These are phyloP conservation scores for Yamadazyma sp. DNA, from an alignment of 805 yeast species.

Conservation along the genomic window DNA sequence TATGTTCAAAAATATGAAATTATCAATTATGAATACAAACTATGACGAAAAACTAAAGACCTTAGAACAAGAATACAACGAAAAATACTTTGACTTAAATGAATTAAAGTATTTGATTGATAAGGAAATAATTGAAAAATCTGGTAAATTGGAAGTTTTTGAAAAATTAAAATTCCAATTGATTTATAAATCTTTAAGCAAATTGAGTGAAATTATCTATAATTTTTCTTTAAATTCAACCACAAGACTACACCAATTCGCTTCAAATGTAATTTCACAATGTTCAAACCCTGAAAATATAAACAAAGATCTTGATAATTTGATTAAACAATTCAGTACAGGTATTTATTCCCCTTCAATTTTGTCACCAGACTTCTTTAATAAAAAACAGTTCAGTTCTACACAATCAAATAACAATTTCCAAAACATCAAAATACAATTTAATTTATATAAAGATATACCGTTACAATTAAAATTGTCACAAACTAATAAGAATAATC, in stretches of 20 bases:
- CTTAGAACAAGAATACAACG: conserved; percentile 30
- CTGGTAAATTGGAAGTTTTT: conserved; percentile 29
- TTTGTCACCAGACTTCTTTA: conserved; percentile 25
- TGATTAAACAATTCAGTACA: conserved; percentile 25
- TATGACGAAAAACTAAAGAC: conserved; percentile 24
- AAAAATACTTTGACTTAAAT: conserved; percentile 33
- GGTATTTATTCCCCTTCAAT: conserved; percentile 40
- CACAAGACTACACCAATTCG: conserved; percentile 20
- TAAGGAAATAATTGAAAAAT: conserved; percentile 18
- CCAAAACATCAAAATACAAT: conserved; percentile 36
- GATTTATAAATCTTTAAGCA: conserved; percentile 29
- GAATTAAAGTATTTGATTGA: conserved; percentile 29
- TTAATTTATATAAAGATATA: conserved; percentile 39
- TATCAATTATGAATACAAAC: conserved; percentile 28
- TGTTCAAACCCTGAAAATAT: conserved; percentile 19
- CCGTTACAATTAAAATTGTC: conserved; percentile 31
- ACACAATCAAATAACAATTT: conserved; percentile 28
- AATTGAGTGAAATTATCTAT: conserved; percentile 31
- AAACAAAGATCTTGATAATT: conserved; percentile 21
- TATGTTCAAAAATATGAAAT: conserved; percentile 31
- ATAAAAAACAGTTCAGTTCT: conserved; percentile 19
- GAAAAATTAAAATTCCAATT: conserved; percentile 33
- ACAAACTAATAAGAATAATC: conserved; percentile 11
- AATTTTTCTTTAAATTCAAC: conserved; percentile 24
- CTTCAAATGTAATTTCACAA: conserved; percentile 18